phyloP scores from a whole-genome alignment of 2,329 filamentous ascomycete species.

The Ophiostoma montium region DNA sequence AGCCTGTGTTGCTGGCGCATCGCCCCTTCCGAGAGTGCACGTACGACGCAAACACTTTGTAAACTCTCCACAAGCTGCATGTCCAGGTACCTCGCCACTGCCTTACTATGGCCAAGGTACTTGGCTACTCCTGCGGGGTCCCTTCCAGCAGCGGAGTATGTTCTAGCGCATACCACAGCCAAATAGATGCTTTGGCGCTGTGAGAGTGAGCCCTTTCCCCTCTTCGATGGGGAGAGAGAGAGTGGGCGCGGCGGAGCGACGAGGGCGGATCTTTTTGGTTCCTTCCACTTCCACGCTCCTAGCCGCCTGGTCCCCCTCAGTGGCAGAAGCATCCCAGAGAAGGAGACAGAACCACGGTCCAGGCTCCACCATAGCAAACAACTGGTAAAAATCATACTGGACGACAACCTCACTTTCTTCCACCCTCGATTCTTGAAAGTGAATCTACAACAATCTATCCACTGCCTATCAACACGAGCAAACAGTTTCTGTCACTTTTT shows the following conservation, averaged over 20 bases:
- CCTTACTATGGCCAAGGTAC: no score
- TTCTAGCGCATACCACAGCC: conserved; percentile 1
- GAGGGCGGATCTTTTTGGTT: conserved; percentile 15
- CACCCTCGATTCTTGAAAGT: background rate
- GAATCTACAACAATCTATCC: background rate
- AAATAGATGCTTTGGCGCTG: no score
- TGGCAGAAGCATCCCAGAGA: conserved; percentile 1
- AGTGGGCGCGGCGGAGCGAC: background rate
- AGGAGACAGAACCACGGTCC: background rate
- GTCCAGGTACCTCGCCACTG: no score
- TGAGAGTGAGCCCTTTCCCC: background rate
- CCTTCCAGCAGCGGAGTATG: background rate
- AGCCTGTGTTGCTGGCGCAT: no score
- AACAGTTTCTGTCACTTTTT: no score
- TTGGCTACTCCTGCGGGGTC: background rate
- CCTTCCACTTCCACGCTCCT: conserved; percentile 13
- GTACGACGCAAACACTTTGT: no score
- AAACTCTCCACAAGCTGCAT: no score
- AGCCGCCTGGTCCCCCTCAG: background rate
- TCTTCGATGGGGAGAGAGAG: background rate
- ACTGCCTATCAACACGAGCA: no score
- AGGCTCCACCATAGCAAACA: conserved; percentile 15
- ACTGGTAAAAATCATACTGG: conserved; percentile 10
- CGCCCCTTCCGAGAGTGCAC: no score
- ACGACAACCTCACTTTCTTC: conserved; percentile 8